Conservation (phyloP, 495 filamentous ascomycete species). For the Penicillium canariense region DNA sequence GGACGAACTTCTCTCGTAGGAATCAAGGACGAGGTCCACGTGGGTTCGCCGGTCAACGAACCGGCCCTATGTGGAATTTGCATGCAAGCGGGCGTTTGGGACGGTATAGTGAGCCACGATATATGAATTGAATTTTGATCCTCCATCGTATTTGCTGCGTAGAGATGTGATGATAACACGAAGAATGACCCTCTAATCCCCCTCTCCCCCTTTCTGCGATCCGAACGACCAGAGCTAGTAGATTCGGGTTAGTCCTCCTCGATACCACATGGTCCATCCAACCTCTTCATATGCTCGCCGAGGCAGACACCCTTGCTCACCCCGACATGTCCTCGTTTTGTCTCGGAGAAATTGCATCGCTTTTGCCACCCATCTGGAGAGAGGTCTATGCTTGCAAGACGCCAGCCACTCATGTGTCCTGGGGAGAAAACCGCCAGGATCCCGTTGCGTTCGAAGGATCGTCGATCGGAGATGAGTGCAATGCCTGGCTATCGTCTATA, state of each 20-base stretch:
- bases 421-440: background rate
- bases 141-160: too few species aligned
- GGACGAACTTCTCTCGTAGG: constrained; percentile 68
- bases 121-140: background rate
- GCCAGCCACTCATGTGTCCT: background rate
- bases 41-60: background rate
- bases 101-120: background rate
- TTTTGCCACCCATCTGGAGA: background rate
- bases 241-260: background rate
- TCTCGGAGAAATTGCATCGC: background rate
- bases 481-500: background rate
- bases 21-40: background rate
- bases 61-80: background rate
- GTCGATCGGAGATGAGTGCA: constrained; percentile 3
- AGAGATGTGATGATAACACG: too few species aligned
- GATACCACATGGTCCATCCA: background rate
- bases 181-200: too few species aligned
- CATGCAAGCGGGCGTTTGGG: constrained; percentile 2
- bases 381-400: background rate
- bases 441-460: background rate
- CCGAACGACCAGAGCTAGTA: too few species aligned
- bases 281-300: background rate
- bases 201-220: too few species aligned
- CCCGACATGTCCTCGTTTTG: background rate
- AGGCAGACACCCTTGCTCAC: background rate